These are phyloP conservation scores for Zymoseptoria brevis DNA, from an alignment of 2,329 filamentous ascomycete species.

Conservation along the genomic window DNA sequence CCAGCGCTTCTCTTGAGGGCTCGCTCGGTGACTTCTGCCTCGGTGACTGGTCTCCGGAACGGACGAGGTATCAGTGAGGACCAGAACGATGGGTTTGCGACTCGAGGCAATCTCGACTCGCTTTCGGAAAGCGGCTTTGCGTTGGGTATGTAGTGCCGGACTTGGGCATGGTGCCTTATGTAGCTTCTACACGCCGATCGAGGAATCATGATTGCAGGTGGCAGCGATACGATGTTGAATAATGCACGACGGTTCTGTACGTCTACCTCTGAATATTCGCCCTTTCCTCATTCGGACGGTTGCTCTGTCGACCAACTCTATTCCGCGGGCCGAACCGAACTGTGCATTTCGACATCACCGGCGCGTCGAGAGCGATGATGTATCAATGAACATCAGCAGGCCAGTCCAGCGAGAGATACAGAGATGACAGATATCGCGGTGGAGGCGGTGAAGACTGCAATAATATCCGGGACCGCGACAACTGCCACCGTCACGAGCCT, in stretches of 20 bases:
- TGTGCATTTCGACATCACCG: slow-evolving; percentile 5
- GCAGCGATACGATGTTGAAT: not conserved
- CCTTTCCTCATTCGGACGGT: not conserved
- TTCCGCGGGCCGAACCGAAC: not conserved
- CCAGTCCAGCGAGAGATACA: not conserved
- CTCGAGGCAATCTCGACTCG: slow-evolving; percentile 23
- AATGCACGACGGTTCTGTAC: not conserved
- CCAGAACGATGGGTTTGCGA: slow-evolving; percentile 31
- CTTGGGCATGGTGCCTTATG: not conserved
- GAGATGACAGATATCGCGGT: slow-evolving; percentile 2
- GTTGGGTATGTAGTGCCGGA: slow-evolving; percentile 7
- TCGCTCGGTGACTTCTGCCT: slow-evolving; percentile 15
- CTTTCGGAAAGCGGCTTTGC: slow-evolving; percentile 4
- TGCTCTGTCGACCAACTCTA: not conserved
- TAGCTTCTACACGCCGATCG: not conserved
- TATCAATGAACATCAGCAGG: not conserved
- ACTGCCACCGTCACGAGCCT: slow-evolving; percentile 20
- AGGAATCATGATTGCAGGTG: slow-evolving; percentile 1
- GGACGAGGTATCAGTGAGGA: slow-evolving; percentile 29
- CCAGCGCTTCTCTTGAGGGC: slow-evolving; percentile 9
- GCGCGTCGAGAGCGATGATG: slow-evolving; percentile 12
- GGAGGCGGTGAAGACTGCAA: slow-evolving; percentile 14
- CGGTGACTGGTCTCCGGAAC: slow-evolving; percentile 20
- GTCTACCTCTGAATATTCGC: not conserved
- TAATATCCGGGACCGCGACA: slow-evolving; percentile 15